Conservation (phyloP, 202 grass and related monocot genomes). For the Digitaria exilis region DNA sequence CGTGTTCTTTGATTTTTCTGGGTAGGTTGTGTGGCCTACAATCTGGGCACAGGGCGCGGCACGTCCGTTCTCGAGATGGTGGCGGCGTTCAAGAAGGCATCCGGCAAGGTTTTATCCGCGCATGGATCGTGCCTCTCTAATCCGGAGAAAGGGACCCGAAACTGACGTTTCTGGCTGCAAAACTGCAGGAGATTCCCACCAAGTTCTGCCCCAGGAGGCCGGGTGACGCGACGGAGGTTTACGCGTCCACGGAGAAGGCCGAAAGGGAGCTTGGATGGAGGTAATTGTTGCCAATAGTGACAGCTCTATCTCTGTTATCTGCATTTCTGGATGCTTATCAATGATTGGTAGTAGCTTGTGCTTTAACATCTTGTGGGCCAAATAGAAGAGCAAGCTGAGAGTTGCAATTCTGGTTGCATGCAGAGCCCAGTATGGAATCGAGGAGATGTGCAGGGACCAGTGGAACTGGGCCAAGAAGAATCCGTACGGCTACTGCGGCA, state of each 20-base stretch:
- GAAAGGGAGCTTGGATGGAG: constrained; percentile 68
- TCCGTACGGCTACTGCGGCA: constrained; percentile 50
- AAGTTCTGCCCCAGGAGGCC: constrained; percentile 62
- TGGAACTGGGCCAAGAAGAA: constrained; percentile 92
- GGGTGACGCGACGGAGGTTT: constrained; percentile 63
- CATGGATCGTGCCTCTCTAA: constrained; percentile 3
- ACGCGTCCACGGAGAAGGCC: constrained; percentile 66
- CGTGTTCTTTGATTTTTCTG: background rate
- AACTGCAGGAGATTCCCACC: constrained; percentile 65
- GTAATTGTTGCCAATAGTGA: constrained; percentile 17
- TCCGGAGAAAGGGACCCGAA: constrained; percentile 11
- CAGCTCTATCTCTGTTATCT: background rate
- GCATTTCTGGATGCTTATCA: background rate
- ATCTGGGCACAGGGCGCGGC: constrained; percentile 59
- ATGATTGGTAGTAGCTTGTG: background rate
- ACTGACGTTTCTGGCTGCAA: constrained; percentile 40
- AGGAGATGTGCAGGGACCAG: constrained; percentile 92
- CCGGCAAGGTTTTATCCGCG: constrained; percentile 51
- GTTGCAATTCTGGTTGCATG: constrained; percentile 29
- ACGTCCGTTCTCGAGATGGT: constrained; percentile 72
- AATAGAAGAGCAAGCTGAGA: background rate
- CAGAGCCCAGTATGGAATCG: constrained; percentile 77
- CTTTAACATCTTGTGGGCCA: background rate
- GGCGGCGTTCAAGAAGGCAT: constrained; percentile 55
- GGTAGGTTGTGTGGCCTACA: constrained; percentile 62